Evolutionary conservation across 192 early-diverging fungal species (phyloP).

Genomic region (Dispira simplex): DNA sequence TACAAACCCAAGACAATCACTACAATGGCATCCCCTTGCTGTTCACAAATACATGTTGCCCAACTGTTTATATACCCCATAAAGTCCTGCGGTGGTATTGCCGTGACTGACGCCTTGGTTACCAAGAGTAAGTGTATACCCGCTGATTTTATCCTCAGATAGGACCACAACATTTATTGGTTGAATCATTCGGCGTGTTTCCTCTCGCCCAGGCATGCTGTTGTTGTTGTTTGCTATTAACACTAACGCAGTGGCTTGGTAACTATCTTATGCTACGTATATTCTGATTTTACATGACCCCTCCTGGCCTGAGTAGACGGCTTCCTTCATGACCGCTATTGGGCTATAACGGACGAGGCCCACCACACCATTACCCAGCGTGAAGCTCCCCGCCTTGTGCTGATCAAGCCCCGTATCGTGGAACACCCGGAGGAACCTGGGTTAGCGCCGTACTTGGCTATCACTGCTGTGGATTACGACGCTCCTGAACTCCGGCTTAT

Average conservation of each 20-base stretch:
- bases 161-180: background rate
- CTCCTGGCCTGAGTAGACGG: conserved; percentile 11
- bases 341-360: conserved; percentile 16
- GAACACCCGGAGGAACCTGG: background rate
- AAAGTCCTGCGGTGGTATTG: conserved; percentile 35
- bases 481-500: background rate
- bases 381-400: conserved; percentile 5
- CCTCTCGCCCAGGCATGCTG: background rate
- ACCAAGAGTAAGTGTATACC: conserved; percentile 2
- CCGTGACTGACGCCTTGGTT: conserved; percentile 12
- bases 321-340: conserved; percentile 17
- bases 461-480: background rate
- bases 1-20: too few species aligned
- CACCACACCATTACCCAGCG: conserved; percentile 13
- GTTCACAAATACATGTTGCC: background rate
- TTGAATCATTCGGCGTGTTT: background rate
- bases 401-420: conserved; percentile 4
- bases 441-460: background rate
- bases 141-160: background rate
- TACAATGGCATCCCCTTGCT: too few species aligned
- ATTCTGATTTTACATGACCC: background rate
- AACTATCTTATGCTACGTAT: background rate
- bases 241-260: background rate
- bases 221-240: background rate
- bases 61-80: conserved; percentile 33